These are phyloP conservation scores for Schizophyllum commune DNA, from an alignment of 1,284 basidiomycete species.

Conservation along the genomic window DNA sequence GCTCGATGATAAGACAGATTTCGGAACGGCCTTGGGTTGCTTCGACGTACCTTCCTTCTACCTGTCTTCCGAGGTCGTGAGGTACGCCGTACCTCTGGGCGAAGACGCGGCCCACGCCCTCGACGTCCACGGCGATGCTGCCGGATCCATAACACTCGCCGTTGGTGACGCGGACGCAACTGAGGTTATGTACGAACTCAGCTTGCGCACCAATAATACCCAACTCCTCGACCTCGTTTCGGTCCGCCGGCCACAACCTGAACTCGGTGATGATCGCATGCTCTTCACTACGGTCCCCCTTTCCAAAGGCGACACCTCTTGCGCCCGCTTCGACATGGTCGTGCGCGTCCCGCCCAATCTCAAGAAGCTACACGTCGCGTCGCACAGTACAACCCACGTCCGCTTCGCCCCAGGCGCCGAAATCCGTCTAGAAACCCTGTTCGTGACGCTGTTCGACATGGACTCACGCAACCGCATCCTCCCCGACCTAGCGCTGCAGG, in stretches of 20 bases:
- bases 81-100: slow-evolving; percentile 31
- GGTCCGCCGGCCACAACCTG: slow-evolving; percentile 24
- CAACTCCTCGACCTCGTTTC: slow-evolving; percentile 29
- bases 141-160: slow-evolving; percentile 44
- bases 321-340: slow-evolving; percentile 48
- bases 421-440: slow-evolving; percentile 35
- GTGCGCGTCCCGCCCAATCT: slow-evolving; percentile 41
- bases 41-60: slow-evolving; percentile 34
- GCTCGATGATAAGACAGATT: slow-evolving; percentile 46
- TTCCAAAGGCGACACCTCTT: slow-evolving; percentile 19
- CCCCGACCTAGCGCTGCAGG: slow-evolving; percentile 31
- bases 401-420: slow-evolving; percentile 38
- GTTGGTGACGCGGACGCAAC: slow-evolving; percentile 31
- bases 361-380: slow-evolving; percentile 35
- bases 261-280: slow-evolving; percentile 11
- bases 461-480: slow-evolving; percentile 37
- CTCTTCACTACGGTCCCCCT: slow-evolving; percentile 27
- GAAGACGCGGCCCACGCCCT: slow-evolving; percentile 32
- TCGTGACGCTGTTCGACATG: slow-evolving; percentile 32
- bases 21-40: slow-evolving; percentile 46
- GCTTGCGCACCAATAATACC: slow-evolving; percentile 33
- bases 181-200: slow-evolving; percentile 42
- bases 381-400: slow-evolving; percentile 37
- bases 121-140: slow-evolving; percentile 37
- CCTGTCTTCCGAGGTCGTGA: slow-evolving; percentile 27